A percentile compares a stretch with the other conserved stretches of the same genome.
Conservation (phyloP, 129 eudicot genomes). For the Gnaphalium uliginosum region DNA sequence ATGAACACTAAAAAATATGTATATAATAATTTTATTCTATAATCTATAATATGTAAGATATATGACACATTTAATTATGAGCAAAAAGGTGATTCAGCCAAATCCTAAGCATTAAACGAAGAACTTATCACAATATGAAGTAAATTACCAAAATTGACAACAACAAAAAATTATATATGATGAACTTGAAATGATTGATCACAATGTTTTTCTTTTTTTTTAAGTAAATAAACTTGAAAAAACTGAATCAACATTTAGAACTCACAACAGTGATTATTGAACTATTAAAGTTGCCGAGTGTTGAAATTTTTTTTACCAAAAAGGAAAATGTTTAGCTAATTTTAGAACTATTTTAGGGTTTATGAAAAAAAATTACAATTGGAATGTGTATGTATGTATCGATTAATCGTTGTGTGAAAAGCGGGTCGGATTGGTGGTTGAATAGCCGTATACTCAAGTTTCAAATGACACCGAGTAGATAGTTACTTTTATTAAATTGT, state of each 20-base stretch:
- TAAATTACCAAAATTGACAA: background rate
- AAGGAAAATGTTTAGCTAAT: background rate
- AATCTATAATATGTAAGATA: background rate
- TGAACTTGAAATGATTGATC: background rate
- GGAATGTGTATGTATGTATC: background rate
- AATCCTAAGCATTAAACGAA: background rate
- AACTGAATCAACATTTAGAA: too few relatives aligned
- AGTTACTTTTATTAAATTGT: too few relatives aligned
- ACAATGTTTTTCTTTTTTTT: too few relatives aligned
- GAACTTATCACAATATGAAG: background rate
- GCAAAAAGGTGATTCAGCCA: background rate
- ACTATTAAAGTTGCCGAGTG: background rate
- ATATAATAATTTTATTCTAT: too few relatives aligned
- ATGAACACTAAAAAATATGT: background rate
- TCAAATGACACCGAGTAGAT: too few relatives aligned
- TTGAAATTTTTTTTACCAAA: background rate
- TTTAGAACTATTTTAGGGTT: background rate
- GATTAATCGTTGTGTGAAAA: background rate
- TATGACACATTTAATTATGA: background rate
- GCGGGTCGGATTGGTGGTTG: slow-evolving; percentile 5
- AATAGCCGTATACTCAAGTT: too few relatives aligned
- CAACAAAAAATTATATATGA: too few relatives aligned
- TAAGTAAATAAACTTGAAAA: too few relatives aligned
- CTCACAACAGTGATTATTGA: background rate
- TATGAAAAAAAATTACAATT: background rate